Conservation (phyloP, 2,329 filamentous ascomycete genomes). For the Reticulascus tulasneorum region DNA sequence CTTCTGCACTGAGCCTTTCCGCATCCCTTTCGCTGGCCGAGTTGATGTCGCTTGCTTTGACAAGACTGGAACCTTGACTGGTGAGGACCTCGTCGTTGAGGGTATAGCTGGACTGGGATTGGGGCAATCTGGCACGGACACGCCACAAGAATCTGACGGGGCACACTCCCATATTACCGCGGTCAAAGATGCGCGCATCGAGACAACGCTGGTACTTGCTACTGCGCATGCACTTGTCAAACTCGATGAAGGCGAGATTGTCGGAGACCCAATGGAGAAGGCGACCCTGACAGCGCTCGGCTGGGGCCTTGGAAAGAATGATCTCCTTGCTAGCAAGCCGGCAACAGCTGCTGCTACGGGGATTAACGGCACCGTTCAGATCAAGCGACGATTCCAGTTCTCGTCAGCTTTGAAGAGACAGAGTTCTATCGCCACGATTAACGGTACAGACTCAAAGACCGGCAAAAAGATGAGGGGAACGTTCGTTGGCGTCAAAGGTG, state of each 20-base stretch:
- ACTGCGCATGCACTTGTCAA: conserved; percentile 95
- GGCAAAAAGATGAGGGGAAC: conserved; percentile 77
- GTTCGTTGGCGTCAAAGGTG: conserved; percentile 94
- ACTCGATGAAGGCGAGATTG: conserved; percentile 92
- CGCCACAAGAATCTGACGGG: conserved; percentile 68
- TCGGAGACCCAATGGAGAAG: conserved; percentile 99
- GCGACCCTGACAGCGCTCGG: conserved; percentile 85
- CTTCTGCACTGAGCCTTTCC: conserved; percentile 98
- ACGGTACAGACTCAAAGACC: conserved; percentile 65
- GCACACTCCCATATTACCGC: conserved; percentile 76
- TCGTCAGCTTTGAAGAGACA: conserved; percentile 95
- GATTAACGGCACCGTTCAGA: conserved; percentile 74
- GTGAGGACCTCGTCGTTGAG: conserved; percentile 94
- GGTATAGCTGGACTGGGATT: conserved; percentile 88
- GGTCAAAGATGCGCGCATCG: conserved; percentile 65
- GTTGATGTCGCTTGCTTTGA: conserved; percentile 98
- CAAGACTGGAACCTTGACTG: conserved; percentile 95
- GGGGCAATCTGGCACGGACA: conserved; percentile 60
- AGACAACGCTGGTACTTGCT: conserved; percentile 89
- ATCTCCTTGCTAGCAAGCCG: conserved; percentile 70
- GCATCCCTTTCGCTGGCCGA: conserved; percentile 92
- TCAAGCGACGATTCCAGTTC: conserved; percentile 97
- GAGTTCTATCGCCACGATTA: conserved; percentile 84
- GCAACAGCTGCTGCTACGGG: conserved; percentile 39
- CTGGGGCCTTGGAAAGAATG: conserved; percentile 88